Base-by-base conservation (phyloP, 2,329 filamentous ascomycete genomes). In the Fusarium robinianum region DNA sequence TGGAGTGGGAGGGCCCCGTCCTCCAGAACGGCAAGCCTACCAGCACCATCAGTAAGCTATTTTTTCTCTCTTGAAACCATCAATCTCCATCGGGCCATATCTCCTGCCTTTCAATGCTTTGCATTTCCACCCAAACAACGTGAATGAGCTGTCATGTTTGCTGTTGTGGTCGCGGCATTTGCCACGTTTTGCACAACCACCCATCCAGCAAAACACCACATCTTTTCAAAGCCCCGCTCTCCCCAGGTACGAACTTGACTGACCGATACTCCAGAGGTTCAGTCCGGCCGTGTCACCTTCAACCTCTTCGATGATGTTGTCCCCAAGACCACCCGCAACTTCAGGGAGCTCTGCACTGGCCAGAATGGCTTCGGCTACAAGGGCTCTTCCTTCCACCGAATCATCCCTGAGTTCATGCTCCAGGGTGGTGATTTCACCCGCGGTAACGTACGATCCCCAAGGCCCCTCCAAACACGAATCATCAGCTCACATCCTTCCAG, bases 391-490 rank as follows among this genome's bases (percentile, higher is more conserved):
- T 95, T 95, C 85, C 90, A 96, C 82, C 89, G 90, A 64, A 85
- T 96, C 73, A 95, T 95, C 73, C 87, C 87, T 62, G 72, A 89
- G 46, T 95, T 95, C 81, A 95, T 95, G 90, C 85, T 95, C 63
- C 90, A 95, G 81, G 90, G 90, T 71, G 90, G 90, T 81, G 90
- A 95, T 81, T 95, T 95, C 79, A 95, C 90, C 74, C 87, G 87
- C 68, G 83, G 84, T 68, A 94, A 95, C 74, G 90, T 95, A 79
- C 72, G 88, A 75, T 30, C 14, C 31, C 8, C 15, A 2, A 26
- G 12, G 29, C 10, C 7, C 7, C 9, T 18, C 15, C 19, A 15
- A 29, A 8, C 5, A 8, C 6, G 8, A 29, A 33, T 16, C 22
- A 41, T 19, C 44, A 38, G 23, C 57, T 64, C 18, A 67, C 50